These are phyloP conservation scores for Centaurea solstitialis DNA, from an alignment of 129 eudicot genomes.

Conservation along the genomic window DNA sequence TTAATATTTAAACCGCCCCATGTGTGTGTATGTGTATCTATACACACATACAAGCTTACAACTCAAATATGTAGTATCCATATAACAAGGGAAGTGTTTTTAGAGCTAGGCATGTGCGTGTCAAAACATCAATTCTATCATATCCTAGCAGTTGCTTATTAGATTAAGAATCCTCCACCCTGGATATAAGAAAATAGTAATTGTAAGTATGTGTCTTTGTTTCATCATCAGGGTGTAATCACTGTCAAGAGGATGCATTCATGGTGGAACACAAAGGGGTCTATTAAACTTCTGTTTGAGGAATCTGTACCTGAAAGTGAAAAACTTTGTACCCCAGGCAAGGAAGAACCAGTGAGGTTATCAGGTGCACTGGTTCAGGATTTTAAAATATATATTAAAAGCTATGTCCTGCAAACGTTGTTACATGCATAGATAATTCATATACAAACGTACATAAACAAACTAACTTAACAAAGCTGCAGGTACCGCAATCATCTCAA, in stretches of 20 bases:
- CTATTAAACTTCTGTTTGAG: not conserved
- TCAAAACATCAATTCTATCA: not conserved
- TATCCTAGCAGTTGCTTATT: not conserved
- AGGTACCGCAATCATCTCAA: too few relatives aligned
- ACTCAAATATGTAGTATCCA: too few relatives aligned
- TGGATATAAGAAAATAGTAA: not conserved
- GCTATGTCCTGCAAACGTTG: not conserved
- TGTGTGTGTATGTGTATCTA: too few relatives aligned
- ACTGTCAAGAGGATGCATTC: not conserved
- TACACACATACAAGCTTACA: too few relatives aligned
- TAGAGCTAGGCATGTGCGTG: not conserved
- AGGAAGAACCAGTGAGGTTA: not conserved
- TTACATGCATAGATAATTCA: too few relatives aligned
- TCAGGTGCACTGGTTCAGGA: not conserved
- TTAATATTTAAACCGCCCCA: too few relatives aligned
- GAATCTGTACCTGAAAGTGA: not conserved
- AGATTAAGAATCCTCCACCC: not conserved
- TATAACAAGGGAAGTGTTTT: too few relatives aligned
- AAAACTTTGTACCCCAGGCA: not conserved
- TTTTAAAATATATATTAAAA: too few relatives aligned
- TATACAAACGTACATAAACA: too few relatives aligned
- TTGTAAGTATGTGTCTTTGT: not conserved
- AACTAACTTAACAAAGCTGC: not conserved
- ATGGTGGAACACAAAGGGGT: not conserved
- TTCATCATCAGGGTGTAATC: not conserved